Conservation (phyloP, 805 yeast genomes). For the Ogataea pini region DNA sequence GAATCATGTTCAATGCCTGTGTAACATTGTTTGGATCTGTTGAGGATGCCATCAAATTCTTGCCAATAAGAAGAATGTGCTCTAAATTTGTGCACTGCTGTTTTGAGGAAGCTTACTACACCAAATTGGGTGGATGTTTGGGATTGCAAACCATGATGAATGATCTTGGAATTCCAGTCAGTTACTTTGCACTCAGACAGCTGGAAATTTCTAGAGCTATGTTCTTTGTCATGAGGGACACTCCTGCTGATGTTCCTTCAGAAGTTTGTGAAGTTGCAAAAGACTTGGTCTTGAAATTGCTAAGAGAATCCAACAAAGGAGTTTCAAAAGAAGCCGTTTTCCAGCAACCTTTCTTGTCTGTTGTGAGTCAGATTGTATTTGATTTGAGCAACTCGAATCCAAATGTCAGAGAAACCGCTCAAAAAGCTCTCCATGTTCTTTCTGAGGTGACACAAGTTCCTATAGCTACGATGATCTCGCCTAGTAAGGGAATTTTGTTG, state of each 20-base stretch:
- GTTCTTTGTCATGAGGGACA: conserved; percentile 86
- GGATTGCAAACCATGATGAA: conserved; percentile 76
- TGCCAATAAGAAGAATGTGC: conserved; percentile 73
- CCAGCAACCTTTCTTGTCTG: conserved; percentile 74
- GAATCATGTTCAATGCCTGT: conserved; percentile 60
- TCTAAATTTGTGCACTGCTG: conserved; percentile 88
- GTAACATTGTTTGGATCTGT: conserved; percentile 64
- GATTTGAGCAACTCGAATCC: conserved; percentile 89
- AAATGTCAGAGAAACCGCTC: conserved; percentile 80
- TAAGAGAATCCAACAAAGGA: conserved; percentile 65
- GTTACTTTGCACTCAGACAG: conserved; percentile 77
- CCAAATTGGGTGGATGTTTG: conserved; percentile 84
- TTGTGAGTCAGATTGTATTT: conserved; percentile 86
- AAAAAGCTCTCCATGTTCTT: conserved; percentile 62
- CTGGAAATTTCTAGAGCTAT: conserved; percentile 83
- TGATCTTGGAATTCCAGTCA: conserved; percentile 64
- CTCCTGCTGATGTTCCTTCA: conserved; percentile 84
- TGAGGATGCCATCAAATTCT: conserved; percentile 67
- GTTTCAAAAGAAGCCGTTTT: conserved; percentile 61
- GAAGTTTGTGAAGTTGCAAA: conserved; percentile 74
- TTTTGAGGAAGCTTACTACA: conserved; percentile 83
- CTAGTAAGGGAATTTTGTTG: conserved; percentile 77
- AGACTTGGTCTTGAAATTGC: conserved; percentile 59
- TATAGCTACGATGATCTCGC: conserved; percentile 72
- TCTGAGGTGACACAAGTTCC: conserved; percentile 72